A percentile compares a stretch with the other conserved stretches of the same genome.
These are phyloP conservation scores for Magnolia sinica DNA, from an alignment of 164 flowering plant species.

Conservation along the genomic window DNA sequence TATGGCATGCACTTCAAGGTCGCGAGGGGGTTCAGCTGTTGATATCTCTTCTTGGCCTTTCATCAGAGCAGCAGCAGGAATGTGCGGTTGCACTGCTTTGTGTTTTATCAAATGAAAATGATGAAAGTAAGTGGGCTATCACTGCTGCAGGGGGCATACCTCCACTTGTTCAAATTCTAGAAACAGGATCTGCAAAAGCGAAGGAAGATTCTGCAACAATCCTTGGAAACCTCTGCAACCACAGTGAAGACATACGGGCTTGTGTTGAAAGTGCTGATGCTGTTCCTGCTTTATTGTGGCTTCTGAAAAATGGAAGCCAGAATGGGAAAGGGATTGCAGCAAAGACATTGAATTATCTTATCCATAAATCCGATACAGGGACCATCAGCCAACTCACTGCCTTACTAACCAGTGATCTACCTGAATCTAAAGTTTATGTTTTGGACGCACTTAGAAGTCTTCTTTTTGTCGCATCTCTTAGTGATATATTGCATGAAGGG, in stretches of 20 bases:
- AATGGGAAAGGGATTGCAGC: conserved; percentile 95
- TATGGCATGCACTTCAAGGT: conserved; percentile 94
- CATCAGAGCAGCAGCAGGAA: conserved; percentile 98
- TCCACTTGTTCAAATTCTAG: conserved; percentile 96
- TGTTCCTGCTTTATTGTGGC: conserved; percentile 95
- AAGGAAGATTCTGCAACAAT: conserved; percentile 95
- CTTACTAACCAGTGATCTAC: conserved; percentile 82
- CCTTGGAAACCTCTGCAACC: conserved; percentile 91
- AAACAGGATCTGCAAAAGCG: conserved; percentile 90
- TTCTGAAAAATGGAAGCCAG: conserved; percentile 87
- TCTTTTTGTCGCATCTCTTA: conserved; percentile 78
- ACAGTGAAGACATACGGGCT: conserved; percentile 97
- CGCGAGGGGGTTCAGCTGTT: conserved; percentile 97
- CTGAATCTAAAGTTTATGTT: conserved; percentile 90
- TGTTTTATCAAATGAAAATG: conserved; percentile 84
- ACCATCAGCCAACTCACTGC: conserved; percentile 98
- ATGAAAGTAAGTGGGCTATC: conserved; percentile 99
- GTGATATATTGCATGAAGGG: conserved; percentile 80
- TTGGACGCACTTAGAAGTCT: conserved; percentile 89
- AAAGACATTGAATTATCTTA: conserved; percentile 85
- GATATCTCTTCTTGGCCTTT: conserved; percentile 97
- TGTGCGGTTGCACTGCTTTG: conserved; percentile 92
- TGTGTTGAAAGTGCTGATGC: conserved; percentile 99
- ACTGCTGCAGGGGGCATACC: conserved; percentile 99
- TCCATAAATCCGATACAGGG: conserved; percentile 93